Evolutionary conservation across 1,139 yeast species (phyloP), one percentile per base, ranked within the genome.

Genomic region (Kodamaea ohmeri): DNA sequence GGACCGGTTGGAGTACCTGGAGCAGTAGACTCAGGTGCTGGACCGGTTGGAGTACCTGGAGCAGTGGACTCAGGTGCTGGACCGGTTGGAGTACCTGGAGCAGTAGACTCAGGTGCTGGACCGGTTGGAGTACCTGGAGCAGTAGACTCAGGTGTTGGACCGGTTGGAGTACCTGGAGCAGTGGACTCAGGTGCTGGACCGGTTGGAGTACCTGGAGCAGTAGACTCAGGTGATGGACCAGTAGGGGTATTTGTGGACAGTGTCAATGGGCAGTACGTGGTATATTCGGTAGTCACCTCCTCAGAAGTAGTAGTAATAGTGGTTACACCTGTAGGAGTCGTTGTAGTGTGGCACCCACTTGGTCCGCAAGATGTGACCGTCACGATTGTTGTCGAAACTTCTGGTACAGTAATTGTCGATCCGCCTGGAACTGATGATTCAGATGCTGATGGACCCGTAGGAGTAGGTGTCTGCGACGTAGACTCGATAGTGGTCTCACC

Each of bases 251-350:
- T 25, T 4, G 34, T 6, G 9, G 8, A 6, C 22, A 20, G 22
- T 20, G 57, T 44, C 43, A 57, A 42, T 28, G 64, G 64, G 47
- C 64, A 60, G 51, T 50, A 60, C 22, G 67, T 59, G 35, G 63
- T 57, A 49, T 55, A 56, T 18, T 51, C 39, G 18, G 63, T 52
- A 36, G 45, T 27, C 22, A 25, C 30, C 3, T 26, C 34, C n/a
- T 35, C 32, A 17, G 25, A 22, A 14, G 35, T 32, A 14, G 28
- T 24, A 14, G 36, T 27, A 11, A 27, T 25, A 4, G 35, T 35
- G 11, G 36, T 34, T 12, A 32, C 13, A 25, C 35, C 35, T 9
- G 48, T 45, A 11, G 30, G 35, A 6, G 18, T 19, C 11, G 45
- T 33, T 5, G 31, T 25, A n/a, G 46, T 40, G 28, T 14, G 16